phyloP scores from a whole-genome alignment of 2,329 filamentous ascomycete species.

The Fusarium robinianum region DNA sequence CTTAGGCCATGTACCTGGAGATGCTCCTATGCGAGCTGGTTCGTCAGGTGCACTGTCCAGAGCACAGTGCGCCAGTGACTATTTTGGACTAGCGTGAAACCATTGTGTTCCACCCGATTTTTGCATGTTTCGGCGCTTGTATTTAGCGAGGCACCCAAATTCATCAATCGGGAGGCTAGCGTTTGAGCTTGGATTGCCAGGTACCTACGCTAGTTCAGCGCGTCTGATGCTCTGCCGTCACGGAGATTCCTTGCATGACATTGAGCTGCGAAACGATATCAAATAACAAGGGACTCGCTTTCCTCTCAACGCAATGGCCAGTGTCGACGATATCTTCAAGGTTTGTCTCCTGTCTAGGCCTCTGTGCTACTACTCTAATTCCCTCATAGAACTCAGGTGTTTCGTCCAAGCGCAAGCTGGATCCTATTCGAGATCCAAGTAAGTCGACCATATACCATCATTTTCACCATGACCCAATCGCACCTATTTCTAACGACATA shows the following conservation, averaged over 20 bases:
- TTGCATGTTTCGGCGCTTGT: no score
- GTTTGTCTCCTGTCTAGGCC: conserved; percentile 32
- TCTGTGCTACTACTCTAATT: conserved; percentile 16
- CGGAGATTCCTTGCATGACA: no score
- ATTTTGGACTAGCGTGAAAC: conserved; percentile 8
- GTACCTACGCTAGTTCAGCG: no score
- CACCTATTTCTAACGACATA: conserved; percentile 2
- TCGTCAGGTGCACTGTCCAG: conserved; percentile 16
- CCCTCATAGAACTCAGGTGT: conserved; percentile 43
- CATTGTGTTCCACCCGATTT: conserved; percentile 3
- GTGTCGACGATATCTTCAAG: conserved; percentile 64
- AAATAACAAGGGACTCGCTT: background rate
- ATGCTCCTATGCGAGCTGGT: conserved; percentile 1
- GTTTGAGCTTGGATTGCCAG: no score
- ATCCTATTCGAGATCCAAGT: conserved; percentile 66
- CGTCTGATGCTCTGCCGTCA: no score
- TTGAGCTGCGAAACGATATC: no score
- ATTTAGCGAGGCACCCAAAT: no score
- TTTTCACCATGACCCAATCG: background rate
- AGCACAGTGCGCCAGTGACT: background rate
- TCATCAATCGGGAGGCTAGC: no score
- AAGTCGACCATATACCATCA: conserved; percentile 36
- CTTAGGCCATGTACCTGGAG: conserved; percentile 18
- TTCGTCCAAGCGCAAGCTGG: conserved; percentile 66
- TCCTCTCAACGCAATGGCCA: conserved; percentile 51